Percentiles rank a stretch among this genome's conserved stretches.
Evolutionary conservation across 768 basidiomycete genomes (phyloP).

Genomic region (Pleurotus citrinopileatus): DNA sequence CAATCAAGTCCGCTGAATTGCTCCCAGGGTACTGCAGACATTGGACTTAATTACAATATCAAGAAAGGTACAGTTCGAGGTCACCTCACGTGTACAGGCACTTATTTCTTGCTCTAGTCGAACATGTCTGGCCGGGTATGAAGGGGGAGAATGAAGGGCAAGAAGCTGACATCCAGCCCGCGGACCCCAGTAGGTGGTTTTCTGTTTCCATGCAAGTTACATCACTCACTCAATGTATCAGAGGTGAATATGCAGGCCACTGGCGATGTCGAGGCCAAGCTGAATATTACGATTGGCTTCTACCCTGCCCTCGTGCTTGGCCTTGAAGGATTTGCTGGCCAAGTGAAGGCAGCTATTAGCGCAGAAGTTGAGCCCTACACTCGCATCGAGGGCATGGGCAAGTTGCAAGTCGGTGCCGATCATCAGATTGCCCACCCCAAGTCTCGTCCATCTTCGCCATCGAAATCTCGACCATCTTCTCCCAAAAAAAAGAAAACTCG

Average conservation of each 20-base stretch:
- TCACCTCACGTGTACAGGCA: background rate
- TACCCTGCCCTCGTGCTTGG: conserved; percentile 2
- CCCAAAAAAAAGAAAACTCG: background rate
- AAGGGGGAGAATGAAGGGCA: conserved; percentile 3
- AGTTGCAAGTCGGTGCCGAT: background rate
- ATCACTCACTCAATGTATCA: background rate
- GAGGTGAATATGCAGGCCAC: background rate
- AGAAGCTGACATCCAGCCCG: conserved; percentile 2
- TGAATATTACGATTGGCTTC: background rate
- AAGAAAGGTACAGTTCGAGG: background rate
- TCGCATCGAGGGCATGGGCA: background rate
- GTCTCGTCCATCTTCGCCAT: too few relatives aligned
- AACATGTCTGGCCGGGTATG: conserved; percentile 3
- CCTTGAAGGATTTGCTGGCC: conserved; percentile 7
- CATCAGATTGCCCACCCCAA: background rate
- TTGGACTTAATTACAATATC: conserved; percentile 5
- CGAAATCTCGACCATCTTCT: background rate
- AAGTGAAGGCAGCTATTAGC: background rate
- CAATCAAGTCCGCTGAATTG: background rate
- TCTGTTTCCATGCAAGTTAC: background rate
- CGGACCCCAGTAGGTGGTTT: background rate
- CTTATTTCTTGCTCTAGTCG: background rate
- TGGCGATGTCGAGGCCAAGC: conserved; percentile 2
- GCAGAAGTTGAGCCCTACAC: background rate
- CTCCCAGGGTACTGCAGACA: conserved; percentile 6